phyloP scores from a whole-genome alignment of 108 stramenopile genomes.

The Ochromonas danica region DNA sequence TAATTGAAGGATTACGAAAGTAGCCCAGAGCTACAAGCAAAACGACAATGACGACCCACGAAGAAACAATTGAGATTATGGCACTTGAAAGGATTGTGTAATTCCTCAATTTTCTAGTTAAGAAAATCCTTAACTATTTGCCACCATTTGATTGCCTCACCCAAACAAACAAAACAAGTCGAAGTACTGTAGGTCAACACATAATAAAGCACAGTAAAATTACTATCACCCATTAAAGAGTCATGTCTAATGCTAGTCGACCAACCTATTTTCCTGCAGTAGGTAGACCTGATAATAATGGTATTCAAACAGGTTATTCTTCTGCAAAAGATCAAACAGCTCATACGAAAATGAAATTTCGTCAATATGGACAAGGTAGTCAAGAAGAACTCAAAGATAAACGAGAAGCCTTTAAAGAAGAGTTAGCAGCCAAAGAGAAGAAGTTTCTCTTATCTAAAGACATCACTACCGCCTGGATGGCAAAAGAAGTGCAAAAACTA shows the following conservation, averaged over 20 bases:
- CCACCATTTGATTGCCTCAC: too few relatives aligned
- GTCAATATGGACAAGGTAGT: slow-evolving; percentile 20
- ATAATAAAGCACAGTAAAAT: too few relatives aligned
- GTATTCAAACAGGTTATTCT: background rate
- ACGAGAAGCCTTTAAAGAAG: background rate
- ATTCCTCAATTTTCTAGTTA: too few relatives aligned
- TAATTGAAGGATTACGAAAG: too few relatives aligned
- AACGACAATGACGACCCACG: too few relatives aligned
- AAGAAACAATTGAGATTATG: too few relatives aligned
- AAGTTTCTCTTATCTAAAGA: background rate
- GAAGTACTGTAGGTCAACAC: too few relatives aligned
- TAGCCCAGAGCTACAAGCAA: too few relatives aligned
- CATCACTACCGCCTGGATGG: slow-evolving; percentile 6
- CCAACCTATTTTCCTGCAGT: slow-evolving; percentile 23
- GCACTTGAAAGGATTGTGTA: too few relatives aligned
- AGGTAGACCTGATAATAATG: background rate
- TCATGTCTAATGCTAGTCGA: slow-evolving; percentile 31
- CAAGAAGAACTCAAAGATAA: slow-evolving; percentile 3
- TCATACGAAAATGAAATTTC: slow-evolving; percentile 26
- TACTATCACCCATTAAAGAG: too few relatives aligned
- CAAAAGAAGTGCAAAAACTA: background rate
- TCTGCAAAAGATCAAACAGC: slow-evolving; percentile 30
- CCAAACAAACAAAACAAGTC: too few relatives aligned
- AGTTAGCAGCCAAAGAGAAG: background rate
- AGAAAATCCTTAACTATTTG: too few relatives aligned